Evolutionary conservation across 148 eudicot genomes (phyloP).

Genomic region (Tetragonia tetragonoides): DNA sequence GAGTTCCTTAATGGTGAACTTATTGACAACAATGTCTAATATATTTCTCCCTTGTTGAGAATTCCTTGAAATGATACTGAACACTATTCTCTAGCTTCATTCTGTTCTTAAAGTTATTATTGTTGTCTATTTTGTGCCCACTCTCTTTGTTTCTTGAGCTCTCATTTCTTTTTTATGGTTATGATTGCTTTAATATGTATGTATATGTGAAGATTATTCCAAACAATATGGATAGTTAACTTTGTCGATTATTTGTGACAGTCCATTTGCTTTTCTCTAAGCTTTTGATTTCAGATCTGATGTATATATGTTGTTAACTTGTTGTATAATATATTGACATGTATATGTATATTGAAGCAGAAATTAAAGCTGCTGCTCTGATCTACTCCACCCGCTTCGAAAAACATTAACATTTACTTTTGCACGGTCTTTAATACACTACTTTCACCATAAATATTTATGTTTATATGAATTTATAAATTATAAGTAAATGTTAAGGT

Average conservation of each 20-base stretch:
- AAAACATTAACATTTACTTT: no score
- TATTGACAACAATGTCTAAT: constrained; percentile 53
- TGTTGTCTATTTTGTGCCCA: background rate
- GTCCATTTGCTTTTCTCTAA: no score
- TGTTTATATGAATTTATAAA: no score
- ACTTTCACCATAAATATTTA: no score
- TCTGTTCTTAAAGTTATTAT: background rate
- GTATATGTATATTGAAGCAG: no score
- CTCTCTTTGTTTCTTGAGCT: background rate
- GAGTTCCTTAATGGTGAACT: constrained; percentile 85
- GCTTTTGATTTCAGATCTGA: no score
- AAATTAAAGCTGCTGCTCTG: no score
- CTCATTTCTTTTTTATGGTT: background rate
- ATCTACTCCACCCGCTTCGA: no score
- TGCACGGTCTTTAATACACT: no score
- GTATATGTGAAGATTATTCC: background rate
- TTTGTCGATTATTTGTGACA: background rate
- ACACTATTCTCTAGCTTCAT: background rate
- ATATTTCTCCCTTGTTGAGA: background rate
- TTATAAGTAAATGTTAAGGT: no score
- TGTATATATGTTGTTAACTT: no score
- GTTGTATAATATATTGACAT: no score
- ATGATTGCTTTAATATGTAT: background rate
- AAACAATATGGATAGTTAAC: background rate
- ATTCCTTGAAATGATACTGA: background rate